Evolutionary conservation across 768 basidiomycete genomes (phyloP), one percentile per base, ranked within the genome.

Genomic region (Daedaleopsis sinensis): DNA sequence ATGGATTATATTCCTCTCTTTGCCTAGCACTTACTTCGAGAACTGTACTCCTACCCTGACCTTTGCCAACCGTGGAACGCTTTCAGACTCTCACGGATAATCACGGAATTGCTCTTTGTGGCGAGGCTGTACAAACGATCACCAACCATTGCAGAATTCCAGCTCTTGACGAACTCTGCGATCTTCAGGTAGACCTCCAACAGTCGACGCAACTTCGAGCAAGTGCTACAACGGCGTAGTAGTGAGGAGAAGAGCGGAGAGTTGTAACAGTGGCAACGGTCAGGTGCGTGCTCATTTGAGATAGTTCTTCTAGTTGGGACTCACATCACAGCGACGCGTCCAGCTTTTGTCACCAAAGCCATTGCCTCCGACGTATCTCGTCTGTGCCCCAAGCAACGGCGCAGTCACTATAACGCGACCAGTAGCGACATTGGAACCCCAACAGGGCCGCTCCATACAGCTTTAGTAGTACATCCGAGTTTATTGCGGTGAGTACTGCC

Each of bases 51-150:
- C 19, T 48, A 48, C n/a, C 16, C n/a, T 11, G 11, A 16, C 24
- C 47, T 48, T 48, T n/a, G n/a, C n/a, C n/a, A 48, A 12, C 24
- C 11, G 11, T 6, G 11, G 19, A 27, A 48, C 24, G 19, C 47
- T 16, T 27, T 11, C 19, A 21, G 7, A 4, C 16, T 52, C 24
- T 42, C 39, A 42, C 11, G 39, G 13, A 42, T 18, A 13, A 42
- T 42, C 39, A 42, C 50, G 23, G 32, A 35, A 23, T 38, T 52
- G 12, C 52, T 36, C 52, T 4, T 52, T 11, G 12, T 32, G n/a
- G 5, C 38, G 52, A 52, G 38, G 35, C 38, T 52, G 52, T 52
- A 52, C 52, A n/a, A 37, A 11, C n/a, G 52, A 52, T 52, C 52
- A 37, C 21, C 27, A 37, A n/a, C 32, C 18, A 11, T 21, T n/a